phyloP scores from a whole-genome alignment of 2,329 filamentous ascomycete species.

The Lanzia echinophila region DNA sequence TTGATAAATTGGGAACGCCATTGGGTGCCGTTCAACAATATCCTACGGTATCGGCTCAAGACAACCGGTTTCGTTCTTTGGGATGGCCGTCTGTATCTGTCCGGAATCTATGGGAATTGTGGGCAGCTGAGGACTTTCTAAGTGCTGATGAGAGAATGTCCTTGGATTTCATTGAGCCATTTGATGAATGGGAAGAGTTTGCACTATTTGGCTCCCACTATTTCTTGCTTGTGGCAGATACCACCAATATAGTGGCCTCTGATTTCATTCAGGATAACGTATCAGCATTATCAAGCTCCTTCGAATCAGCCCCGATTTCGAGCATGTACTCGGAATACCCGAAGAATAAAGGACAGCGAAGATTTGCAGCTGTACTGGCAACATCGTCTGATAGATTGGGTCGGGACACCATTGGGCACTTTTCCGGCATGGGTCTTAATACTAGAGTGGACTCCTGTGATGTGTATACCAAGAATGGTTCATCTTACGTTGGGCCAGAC shows the following conservation, averaged over 20 bases:
- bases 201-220: slow-evolving; percentile 80
- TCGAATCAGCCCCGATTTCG: no score
- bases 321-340: slow-evolving; percentile 34
- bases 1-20: slow-evolving; percentile 71
- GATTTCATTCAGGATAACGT: no score
- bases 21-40: slow-evolving; percentile 69
- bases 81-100: slow-evolving; percentile 61
- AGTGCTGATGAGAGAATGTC: slow-evolving; percentile 48
- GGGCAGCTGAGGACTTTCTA: slow-evolving; percentile 65
- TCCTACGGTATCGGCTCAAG: slow-evolving; percentile 59
- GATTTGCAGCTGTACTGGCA: slow-evolving; percentile 53
- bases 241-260: not conserved
- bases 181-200: slow-evolving; percentile 97
- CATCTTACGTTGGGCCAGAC: not conserved
- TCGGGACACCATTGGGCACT: slow-evolving; percentile 23
- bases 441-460: slow-evolving; percentile 40
- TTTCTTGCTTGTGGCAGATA: slow-evolving; percentile 61
- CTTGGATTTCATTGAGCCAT: slow-evolving; percentile 69
- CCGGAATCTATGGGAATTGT: slow-evolving; percentile 74
- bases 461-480: slow-evolving; percentile 34
- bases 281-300: no score
- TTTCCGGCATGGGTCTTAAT: slow-evolving; percentile 33
- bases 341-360: slow-evolving; percentile 41
- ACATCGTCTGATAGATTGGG: slow-evolving; percentile 32
- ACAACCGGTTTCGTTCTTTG: slow-evolving; percentile 56